Evolutionary conservation across 2,329 filamentous ascomycete species (phyloP), one percentile per base, ranked within the genome.

Genomic region (Trichoderma sp.): DNA sequence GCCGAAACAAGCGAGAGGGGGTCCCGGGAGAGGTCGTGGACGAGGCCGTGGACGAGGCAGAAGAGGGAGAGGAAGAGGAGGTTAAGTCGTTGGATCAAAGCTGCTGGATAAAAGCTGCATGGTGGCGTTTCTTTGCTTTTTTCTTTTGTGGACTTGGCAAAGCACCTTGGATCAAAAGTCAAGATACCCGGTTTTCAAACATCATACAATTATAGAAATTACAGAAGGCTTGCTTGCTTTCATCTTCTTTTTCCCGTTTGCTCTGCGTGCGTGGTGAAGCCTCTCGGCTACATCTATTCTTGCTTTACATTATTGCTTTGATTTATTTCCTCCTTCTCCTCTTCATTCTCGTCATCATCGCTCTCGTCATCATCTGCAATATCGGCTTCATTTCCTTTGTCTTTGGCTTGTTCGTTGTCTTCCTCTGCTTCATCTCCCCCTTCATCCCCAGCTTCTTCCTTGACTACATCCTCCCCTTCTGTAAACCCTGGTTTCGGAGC

Each of bases 1-100:
- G 2, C 78, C 80, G 3, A 81, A 77, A 62, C 72, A 79, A 1
- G 78, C 77, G 2, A 76, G 81, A 70, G 79, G 78, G 16, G 76
- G 74, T 8, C 64, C 53, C 3, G 64, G 53, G 8, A 79, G 80
- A 68, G 78, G 79, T 10, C 78, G 81, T 53, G 75, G 60, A 24
- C 64, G 74, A 61, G 73, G 76, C 11, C 72, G 77, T 70, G 75
- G 77, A 19, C 76, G 82, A 63, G 79, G 76, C 8, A 76, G 80
- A 57, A 76, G 79, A 29, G 75, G 75, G 21, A 76, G 76, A 66
- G 73, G 75, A 57, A 72, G 77, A 56, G 73, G 74, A 63, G 53
- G 70, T 65, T 74, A 71, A 71, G 47, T n/a, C 33, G 35, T 61
- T 68, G 55, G 40, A 61, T 43, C n/a, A 19, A 56, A 56, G n/a